Percentiles rank a stretch among this genome's conserved stretches.
These are phyloP conservation scores for Aquilaria malaccensis DNA, from an alignment of 345 rosid species.

Conservation along the genomic window DNA sequence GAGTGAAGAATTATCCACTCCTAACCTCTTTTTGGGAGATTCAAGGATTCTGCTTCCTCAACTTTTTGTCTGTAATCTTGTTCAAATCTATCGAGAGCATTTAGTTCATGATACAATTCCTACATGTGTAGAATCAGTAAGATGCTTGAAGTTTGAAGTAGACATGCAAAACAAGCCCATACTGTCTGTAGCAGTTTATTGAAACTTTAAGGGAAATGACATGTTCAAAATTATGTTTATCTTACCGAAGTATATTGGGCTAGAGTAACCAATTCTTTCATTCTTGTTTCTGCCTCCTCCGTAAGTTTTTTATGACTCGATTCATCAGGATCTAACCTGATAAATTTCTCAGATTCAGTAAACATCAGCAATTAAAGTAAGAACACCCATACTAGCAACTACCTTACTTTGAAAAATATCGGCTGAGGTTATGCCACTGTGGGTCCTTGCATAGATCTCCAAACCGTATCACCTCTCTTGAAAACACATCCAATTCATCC, in stretches of 20 bases:
- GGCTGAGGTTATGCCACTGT: conserved; percentile 81
- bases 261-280: conserved; percentile 62
- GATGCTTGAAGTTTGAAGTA: background rate
- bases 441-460: conserved; percentile 82
- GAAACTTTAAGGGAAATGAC: background rate
- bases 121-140: conserved; percentile 22
- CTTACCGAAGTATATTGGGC: conserved; percentile 85
- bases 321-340: conserved; percentile 61
- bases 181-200: too few species aligned
- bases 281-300: conserved; percentile 56
- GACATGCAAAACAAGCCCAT: too few species aligned
- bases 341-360: conserved; percentile 9
- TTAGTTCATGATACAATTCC: conserved; percentile 69
- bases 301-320: conserved; percentile 26
- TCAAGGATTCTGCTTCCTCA: conserved; percentile 42
- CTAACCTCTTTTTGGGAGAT: conserved; percentile 62
- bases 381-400: conserved; percentile 1
- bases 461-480: conserved; percentile 75
- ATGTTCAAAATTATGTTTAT: conserved; percentile 4
- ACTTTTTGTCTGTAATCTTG: conserved; percentile 48
- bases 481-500: conserved; percentile 77
- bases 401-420: conserved; percentile 67
- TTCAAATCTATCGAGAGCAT: conserved; percentile 60
- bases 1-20: background rate
- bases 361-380: conserved; percentile 4